Evolutionary conservation across 768 basidiomycete species (phyloP), one percentile per base, ranked within the genome.

Genomic region (Pulveroboletus sp.): DNA sequence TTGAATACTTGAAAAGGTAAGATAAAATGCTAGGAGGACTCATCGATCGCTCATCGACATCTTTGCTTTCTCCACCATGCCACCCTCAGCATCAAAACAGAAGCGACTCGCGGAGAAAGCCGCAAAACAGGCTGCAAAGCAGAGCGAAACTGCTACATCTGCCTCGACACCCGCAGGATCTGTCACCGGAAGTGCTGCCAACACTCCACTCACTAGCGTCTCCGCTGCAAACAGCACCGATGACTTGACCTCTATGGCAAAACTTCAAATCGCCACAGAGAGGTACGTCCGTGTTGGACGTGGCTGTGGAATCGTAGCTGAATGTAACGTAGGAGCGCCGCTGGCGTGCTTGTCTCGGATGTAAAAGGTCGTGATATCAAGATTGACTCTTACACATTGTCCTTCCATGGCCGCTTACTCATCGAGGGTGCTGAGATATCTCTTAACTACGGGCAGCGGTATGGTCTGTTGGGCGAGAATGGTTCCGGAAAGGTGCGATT

Each of bases 61-160:
- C 50, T 51, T n/a, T 36, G 35, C 51, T 49, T 53, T 37, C 31
- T 24, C 43, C 41, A 11, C 39, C 57, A 87, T 87, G 86, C 61
- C 89, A 0, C 87, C 88, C 39, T 90, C 89, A 44, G 77, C 85
- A 21, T 88, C 89, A 40, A 91, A 91, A 66, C 90, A 93, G 70
- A 97, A 97, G 69, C 84, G 95, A 40, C 81, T 97, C 49, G 94
- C 91, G 52, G 94, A 95, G 70, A 97, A 97, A 70, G 93, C 85
- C 17, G 89, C 88, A 51, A 90, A 89, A 67, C 81, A 85, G 67
- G 77, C 81, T 47, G 77, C 85, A 10, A 85, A 75, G 60, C 67
- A 78, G 62, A 66, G 75, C 19, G 75, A 71, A 21, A 69, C 69
- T 10, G 62, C 70, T 46, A 71, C 76, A 10, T 77, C 81, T 8